A percentile compares a stretch with the other conserved stretches of the same genome.
These are phyloP conservation scores for Pleurozium schreberi DNA, from an alignment of 225 moss, liverwort and hornwort species.

Conservation along the genomic window DNA sequence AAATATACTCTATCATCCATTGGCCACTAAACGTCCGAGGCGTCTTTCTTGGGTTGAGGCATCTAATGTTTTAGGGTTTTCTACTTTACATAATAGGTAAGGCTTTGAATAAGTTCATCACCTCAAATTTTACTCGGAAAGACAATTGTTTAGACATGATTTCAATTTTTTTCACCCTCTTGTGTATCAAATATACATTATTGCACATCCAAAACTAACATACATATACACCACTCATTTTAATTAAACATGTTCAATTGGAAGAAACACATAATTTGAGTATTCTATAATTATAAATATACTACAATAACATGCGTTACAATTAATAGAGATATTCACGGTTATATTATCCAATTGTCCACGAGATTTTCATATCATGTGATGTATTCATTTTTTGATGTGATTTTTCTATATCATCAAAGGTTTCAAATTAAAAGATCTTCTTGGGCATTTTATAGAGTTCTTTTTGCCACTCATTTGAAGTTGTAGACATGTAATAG, in stretches of 20 bases:
- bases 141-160: neutral
- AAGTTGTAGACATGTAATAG: neutral
- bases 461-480: neutral
- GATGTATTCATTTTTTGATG: neutral
- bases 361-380: neutral
- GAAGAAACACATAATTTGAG: too few species aligned
- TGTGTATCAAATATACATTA: neutral
- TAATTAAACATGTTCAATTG: rapidly evolving
- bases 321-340: neutral
- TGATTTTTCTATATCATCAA: neutral
- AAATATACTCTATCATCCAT: too few species aligned
- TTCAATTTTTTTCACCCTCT: neutral
- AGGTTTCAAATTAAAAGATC: neutral
- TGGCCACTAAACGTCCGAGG: too few species aligned
- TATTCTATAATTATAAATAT: neutral
- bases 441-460: neutral
- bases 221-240: neutral
- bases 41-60: too few species aligned
- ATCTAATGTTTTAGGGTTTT: rapidly evolving
- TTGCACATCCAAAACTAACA: neutral
- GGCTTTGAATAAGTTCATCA: too few species aligned
- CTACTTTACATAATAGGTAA: neutral
- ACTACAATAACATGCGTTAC: neutral
- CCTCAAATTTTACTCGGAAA: neutral
- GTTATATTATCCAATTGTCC: neutral